Base-by-base conservation (phyloP, 2,329 filamentous ascomycete species). In the Colletotrichum echinochloae region DNA sequence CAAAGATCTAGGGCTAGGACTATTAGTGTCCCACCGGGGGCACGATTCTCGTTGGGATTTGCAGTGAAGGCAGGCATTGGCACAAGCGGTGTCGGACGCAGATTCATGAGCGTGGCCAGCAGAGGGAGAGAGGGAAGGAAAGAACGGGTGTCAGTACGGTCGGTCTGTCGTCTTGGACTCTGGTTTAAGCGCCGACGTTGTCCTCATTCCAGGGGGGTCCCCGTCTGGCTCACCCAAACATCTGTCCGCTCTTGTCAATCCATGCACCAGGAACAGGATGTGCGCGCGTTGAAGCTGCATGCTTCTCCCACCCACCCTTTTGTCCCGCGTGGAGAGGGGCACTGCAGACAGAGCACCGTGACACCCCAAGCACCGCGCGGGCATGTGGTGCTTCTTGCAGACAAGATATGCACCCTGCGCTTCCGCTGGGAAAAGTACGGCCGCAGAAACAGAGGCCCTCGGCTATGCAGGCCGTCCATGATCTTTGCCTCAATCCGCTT, bases 371-470 rank as follows among this genome's bases (percentile, higher is more conserved):
- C 48, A 23, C 33, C 30, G 44, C 39, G 54, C 52, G 62, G 55
- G 30, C 67, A 67, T 66, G 46, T 70, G 67, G 57, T 55, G 59
- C 62, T 35, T 44, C 39, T 65, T 67, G 67, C 68, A 61, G 57
- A 71, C 44, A 56, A 30, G 48, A 63, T 72, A 73, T 74, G 71
- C 71, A 71, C 62, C 62, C 65, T 63, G 72, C 65, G 68, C 71
- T 69, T 73, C 65, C 57, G 33, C 62, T 69, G 69, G 71, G 68
- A 67, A 63, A 63, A 28, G 54, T 70, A 39, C 72, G 78, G 78
- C 74, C 77, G 79, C 79, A 81, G 77, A 78, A 77, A 74, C 73
- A 76, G 77, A 77, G 78, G 73, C 79, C 79, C 77, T 81, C 79
- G 79, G 79, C 73, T 81, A 81, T 81, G 79, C 79, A 81, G 75